These are phyloP conservation scores for Citrullus colocynthis DNA, from an alignment of 306 rosid species.

Conservation along the genomic window DNA sequence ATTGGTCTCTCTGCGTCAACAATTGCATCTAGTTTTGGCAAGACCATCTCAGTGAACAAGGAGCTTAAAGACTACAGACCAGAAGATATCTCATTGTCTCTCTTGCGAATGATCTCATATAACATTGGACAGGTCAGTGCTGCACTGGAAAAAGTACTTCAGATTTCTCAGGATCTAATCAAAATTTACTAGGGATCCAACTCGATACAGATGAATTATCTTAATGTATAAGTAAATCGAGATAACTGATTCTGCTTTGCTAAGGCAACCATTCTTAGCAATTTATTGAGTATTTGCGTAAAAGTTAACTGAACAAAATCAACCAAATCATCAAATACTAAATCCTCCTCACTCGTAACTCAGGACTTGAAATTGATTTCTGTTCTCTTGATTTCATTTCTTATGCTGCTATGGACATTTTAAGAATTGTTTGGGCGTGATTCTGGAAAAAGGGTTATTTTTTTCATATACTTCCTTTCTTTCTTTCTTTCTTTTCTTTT, in stretches of 20 bases:
- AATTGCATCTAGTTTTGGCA: slow-evolving; percentile 97
- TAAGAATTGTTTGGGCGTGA: background rate
- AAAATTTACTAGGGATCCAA: background rate
- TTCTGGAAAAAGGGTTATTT: background rate
- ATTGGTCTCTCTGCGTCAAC: slow-evolving; percentile 96
- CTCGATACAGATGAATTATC: background rate
- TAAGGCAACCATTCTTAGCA: background rate
- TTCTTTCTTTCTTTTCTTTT: no score
- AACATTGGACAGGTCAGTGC: slow-evolving; percentile 91
- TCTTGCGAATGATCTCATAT: slow-evolving; percentile 93
- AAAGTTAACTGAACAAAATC: background rate
- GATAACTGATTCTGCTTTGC: background rate
- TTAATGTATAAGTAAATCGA: background rate
- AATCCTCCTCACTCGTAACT: background rate
- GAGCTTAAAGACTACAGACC: slow-evolving; percentile 94
- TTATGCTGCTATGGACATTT: background rate
- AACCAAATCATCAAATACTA: background rate
- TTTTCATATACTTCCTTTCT: no score
- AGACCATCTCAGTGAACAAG: slow-evolving; percentile 75
- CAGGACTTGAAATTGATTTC: background rate
- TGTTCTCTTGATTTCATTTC: background rate
- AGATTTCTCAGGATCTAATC: background rate
- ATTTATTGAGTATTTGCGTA: background rate
- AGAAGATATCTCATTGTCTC: slow-evolving; percentile 95
- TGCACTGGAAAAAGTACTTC: background rate